Conservation (phyloP, 768 basidiomycete species). For the Mycena galopus region DNA sequence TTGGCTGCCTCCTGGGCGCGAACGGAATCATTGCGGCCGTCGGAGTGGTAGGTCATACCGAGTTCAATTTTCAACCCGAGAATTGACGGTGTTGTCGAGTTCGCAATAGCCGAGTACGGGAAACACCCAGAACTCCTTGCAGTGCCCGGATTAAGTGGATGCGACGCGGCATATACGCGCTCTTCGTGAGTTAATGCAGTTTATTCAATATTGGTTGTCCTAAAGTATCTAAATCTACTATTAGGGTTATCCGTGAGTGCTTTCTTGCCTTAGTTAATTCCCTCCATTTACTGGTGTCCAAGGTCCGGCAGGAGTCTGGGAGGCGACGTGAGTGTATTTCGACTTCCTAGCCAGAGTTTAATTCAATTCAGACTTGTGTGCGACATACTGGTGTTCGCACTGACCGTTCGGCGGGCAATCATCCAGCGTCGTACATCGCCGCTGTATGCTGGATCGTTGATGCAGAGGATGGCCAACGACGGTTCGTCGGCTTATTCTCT, state of each 20-base stretch:
- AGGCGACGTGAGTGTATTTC: constrained; percentile 22
- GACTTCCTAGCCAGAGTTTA: constrained; percentile 7
- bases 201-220: constrained; percentile 17
- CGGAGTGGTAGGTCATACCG: constrained; percentile 20
- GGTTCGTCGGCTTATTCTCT: constrained; percentile 19
- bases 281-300: constrained; percentile 22
- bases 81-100: constrained; percentile 15
- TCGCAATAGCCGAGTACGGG: constrained; percentile 10
- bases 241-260: constrained; percentile 24
- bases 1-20: constrained; percentile 17
- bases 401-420: constrained; percentile 24
- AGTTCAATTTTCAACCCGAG: constrained; percentile 11
- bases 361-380: constrained; percentile 24
- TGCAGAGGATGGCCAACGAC: constrained; percentile 23
- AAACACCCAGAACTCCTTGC: constrained; percentile 17
- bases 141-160: constrained; percentile 30
- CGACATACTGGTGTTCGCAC: constrained; percentile 25
- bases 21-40: constrained; percentile 14
- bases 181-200: constrained; percentile 18
- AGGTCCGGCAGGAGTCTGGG: constrained; percentile 16
- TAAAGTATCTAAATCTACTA: constrained; percentile 15
- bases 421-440: constrained; percentile 14
- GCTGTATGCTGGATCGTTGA: constrained; percentile 20
- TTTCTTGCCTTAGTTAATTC: constrained; percentile 21
- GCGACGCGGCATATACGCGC: constrained; percentile 25